Evolutionary conservation across 2,329 filamentous ascomycete species (phyloP).

Genomic region (Fusarium piperis): DNA sequence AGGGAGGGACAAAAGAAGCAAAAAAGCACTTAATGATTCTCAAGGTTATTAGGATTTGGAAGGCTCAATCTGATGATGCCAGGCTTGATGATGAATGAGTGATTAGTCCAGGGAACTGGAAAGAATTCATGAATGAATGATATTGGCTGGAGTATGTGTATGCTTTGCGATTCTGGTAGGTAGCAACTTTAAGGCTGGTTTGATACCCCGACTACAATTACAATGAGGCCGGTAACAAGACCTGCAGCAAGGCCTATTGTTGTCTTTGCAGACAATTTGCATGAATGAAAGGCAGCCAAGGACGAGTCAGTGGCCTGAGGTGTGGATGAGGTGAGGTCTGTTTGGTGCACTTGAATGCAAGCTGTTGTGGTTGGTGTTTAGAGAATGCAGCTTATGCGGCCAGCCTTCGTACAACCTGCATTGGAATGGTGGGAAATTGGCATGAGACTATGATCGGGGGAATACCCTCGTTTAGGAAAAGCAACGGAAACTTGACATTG

Average conservation of each 20-base stretch:
- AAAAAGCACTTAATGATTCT: conserved; percentile 35
- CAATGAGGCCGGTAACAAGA: not conserved
- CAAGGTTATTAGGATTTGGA: conserved; percentile 5
- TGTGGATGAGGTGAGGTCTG: not conserved
- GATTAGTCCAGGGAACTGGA: conserved; percentile 20
- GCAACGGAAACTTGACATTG: not conserved
- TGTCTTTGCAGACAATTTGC: not conserved
- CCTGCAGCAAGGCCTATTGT: not conserved
- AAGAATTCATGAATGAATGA: conserved; percentile 20
- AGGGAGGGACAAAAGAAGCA: conserved; percentile 19
- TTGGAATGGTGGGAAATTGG: not conserved
- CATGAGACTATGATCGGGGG: not conserved
- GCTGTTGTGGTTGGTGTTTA: not conserved
- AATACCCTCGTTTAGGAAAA: not conserved
- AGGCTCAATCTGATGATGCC: conserved; percentile 18
- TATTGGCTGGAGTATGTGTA: conserved; percentile 33
- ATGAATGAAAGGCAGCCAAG: not conserved
- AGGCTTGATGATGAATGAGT: conserved; percentile 23
- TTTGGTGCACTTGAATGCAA: not conserved
- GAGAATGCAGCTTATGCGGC: not conserved
- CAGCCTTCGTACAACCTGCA: not conserved
- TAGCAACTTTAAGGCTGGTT: conserved; percentile 33
- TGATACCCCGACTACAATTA: conserved; percentile 27
- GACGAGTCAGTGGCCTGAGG: not conserved
- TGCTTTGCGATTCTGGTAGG: conserved; percentile 20